Percentiles rank a stretch among this genome's conserved stretches.
Evolutionary conservation across 768 basidiomycete species (phyloP).

Genomic region (Boletus sp.): DNA sequence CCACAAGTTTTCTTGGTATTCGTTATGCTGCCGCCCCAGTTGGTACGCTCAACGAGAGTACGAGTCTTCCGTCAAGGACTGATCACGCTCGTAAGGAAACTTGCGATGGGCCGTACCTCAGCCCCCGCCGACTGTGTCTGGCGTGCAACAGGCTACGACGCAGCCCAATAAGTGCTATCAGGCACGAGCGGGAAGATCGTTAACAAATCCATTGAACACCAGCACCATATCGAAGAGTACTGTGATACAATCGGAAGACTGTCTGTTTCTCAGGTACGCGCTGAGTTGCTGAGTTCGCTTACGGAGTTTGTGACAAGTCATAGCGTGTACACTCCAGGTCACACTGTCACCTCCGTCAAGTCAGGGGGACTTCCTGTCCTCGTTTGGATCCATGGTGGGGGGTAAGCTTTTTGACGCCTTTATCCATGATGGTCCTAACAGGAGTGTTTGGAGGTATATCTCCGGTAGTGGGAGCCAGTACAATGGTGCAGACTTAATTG

Average conservation of each 20-base stretch:
- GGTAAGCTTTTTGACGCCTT: background rate
- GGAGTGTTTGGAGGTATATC: background rate
- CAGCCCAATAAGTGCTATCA: background rate
- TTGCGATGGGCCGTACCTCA: conserved; percentile 5
- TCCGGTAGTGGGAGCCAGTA: background rate
- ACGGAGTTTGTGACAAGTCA: background rate
- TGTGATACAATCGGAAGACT: background rate
- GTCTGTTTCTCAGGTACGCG: conserved; percentile 6
- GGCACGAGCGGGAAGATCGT: background rate
- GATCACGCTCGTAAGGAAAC: background rate
- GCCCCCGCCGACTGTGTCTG: background rate
- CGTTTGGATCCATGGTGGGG: conserved; percentile 7
- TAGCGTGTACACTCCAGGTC: background rate
- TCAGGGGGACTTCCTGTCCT: conserved; percentile 6
- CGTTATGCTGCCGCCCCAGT: conserved; percentile 8
- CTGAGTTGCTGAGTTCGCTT: background rate
- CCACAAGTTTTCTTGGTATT: conserved; percentile 1
- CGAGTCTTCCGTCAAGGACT: background rate
- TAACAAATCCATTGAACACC: background rate
- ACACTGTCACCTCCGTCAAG: background rate
- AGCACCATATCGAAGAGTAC: background rate
- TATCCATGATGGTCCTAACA: background rate
- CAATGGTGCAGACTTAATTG: conserved; percentile 6
- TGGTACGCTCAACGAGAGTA: background rate
- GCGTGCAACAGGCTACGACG: background rate